A percentile compares a stretch with the other conserved stretches of the same genome.
These are phyloP conservation scores for Cryphonectria nitschkei DNA, from an alignment of 2,329 filamentous ascomycete genomes.

Conservation along the genomic window DNA sequence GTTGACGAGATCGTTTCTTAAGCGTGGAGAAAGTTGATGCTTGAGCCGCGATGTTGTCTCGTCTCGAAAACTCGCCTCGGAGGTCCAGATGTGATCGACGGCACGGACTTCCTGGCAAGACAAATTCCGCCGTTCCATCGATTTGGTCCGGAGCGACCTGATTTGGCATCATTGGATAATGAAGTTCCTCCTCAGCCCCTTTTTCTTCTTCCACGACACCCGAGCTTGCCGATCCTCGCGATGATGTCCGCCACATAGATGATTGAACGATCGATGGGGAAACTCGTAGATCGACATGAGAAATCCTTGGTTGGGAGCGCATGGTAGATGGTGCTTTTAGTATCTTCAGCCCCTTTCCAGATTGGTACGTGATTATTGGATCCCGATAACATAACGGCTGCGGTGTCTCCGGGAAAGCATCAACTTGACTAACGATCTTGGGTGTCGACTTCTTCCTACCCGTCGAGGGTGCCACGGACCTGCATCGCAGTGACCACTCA, in stretches of 20 bases:
- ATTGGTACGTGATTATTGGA: slow-evolving; percentile 13
- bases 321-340: slow-evolving; percentile 28
- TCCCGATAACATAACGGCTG: slow-evolving; percentile 16
- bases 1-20: slow-evolving; percentile 6
- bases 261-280: slow-evolving; percentile 7
- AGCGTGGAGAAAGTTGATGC: slow-evolving; percentile 11
- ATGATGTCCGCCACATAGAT: slow-evolving; percentile 10
- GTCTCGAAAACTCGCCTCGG: slow-evolving; percentile 1
- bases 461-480: neutral
- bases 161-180: neutral
- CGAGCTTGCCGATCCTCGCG: slow-evolving; percentile 16
- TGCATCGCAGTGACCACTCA: slow-evolving; percentile 2
- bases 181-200: neutral
- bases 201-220: neutral
- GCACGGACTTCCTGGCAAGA: slow-evolving; percentile 8
- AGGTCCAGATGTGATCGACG: slow-evolving; percentile 18
- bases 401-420: slow-evolving; percentile 9
- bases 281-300: slow-evolving; percentile 3
- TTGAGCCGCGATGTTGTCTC: slow-evolving; percentile 3
- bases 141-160: slow-evolving; percentile 20
- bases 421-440: neutral
- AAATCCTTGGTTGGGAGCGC: slow-evolving; percentile 17
- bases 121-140: slow-evolving; percentile 21
- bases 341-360: slow-evolving; percentile 20
- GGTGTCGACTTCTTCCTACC: neutral